These are phyloP conservation scores for Tulasnella sp. DNA, from an alignment of 768 basidiomycete species.

Conservation along the genomic window DNA sequence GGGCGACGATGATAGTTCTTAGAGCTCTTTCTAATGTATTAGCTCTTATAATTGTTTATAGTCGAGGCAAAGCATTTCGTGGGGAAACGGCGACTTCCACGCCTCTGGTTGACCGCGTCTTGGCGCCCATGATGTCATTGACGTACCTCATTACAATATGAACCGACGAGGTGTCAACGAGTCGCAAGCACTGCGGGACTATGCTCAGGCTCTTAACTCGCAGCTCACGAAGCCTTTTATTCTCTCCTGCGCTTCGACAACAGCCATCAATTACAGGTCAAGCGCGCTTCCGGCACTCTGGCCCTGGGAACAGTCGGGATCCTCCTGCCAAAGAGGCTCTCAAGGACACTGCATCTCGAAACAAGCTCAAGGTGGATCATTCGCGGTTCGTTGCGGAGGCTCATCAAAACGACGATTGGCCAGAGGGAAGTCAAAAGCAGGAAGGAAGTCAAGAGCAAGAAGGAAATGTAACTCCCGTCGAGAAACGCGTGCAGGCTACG, in stretches of 20 bases:
- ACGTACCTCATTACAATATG: conserved; percentile 7
- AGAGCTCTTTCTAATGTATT: not conserved
- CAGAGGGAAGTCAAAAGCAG: not conserved
- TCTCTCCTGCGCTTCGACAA: conserved; percentile 1
- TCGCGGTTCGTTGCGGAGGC: conserved; percentile 25
- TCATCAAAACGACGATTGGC: conserved; percentile 19
- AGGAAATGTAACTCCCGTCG: too few species aligned
- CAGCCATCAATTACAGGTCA: not conserved
- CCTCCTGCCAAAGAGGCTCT: conserved; percentile 1
- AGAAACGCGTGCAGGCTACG: not conserved
- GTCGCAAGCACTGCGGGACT: not conserved
- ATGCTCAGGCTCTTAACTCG: not conserved
- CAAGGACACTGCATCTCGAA: conserved; percentile 9
- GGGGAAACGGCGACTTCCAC: not conserved
- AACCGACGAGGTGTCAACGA: not conserved
- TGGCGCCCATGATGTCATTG: conserved; percentile 3
- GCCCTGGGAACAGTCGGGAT: not conserved
- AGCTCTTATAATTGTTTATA: not conserved
- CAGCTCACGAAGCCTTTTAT: not conserved
- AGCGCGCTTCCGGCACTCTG: not conserved
- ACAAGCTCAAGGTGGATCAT: conserved; percentile 15
- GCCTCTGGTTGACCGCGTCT: not conserved
- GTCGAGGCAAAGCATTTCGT: not conserved
- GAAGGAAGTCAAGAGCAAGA: not conserved
- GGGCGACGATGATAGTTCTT: not conserved